These are phyloP conservation scores for Neurospora sp. DNA, from an alignment of 495 filamentous ascomycete genomes.

Conservation along the genomic window DNA sequence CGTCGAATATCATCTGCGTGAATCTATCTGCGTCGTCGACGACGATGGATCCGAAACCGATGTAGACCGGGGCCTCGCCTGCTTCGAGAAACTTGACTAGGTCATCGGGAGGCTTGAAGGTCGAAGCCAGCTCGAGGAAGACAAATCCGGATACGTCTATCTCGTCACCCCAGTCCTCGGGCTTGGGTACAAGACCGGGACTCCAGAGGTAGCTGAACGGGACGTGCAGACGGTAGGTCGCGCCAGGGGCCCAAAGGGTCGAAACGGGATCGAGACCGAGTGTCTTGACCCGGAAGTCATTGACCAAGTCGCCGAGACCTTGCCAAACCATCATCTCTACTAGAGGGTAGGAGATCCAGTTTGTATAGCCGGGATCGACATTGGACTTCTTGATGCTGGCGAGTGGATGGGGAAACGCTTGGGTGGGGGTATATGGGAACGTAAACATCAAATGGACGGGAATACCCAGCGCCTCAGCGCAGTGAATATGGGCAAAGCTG, in stretches of 20 bases:
- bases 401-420: conserved; percentile 61
- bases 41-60: conserved; percentile 61
- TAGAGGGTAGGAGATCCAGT: conserved; percentile 64
- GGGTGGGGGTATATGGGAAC: conserved; percentile 61
- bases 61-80: conserved; percentile 48
- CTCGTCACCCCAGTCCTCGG: conserved; percentile 62
- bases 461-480: conserved; percentile 70
- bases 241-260: conserved; percentile 54
- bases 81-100: conserved; percentile 53
- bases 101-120: conserved; percentile 53
- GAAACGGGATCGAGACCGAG: conserved; percentile 59
- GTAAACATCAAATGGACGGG: conserved; percentile 81
- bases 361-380: conserved; percentile 49
- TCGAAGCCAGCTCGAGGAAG: conserved; percentile 54
- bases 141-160: conserved; percentile 67
- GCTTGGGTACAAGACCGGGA: conserved; percentile 71
- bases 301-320: conserved; percentile 66
- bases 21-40: conserved; percentile 56
- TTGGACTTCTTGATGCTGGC: conserved; percentile 57
- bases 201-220: conserved; percentile 78
- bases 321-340: conserved; percentile 79
- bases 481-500: conserved; percentile 71
- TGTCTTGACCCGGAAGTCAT: conserved; percentile 56
- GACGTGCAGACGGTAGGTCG: conserved; percentile 53
- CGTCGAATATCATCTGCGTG: conserved; percentile 52